These are phyloP conservation scores for Euclidium syriacum DNA, from an alignment of 345 rosid genomes.

Conservation along the genomic window DNA sequence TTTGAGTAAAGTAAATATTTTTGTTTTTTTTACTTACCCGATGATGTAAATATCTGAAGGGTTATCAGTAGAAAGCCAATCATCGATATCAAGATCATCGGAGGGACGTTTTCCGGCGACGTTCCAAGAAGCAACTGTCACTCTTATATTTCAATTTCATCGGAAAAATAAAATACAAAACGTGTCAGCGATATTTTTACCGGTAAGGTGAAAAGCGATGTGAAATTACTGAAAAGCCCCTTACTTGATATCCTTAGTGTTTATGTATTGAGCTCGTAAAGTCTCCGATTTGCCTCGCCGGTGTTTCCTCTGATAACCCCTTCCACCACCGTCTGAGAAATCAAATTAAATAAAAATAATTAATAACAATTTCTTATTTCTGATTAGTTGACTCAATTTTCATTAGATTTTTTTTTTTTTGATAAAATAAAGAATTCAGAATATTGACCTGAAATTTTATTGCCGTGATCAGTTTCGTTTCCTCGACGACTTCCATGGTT, in stretches of 20 bases:
- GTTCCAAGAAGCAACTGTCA: slow-evolving; percentile 88
- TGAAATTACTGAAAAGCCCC: slow-evolving; percentile 1
- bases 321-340: slow-evolving; percentile 42
- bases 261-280: slow-evolving; percentile 84
- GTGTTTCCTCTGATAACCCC: slow-evolving; percentile 50
- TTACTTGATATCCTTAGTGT: slow-evolving; percentile 84
- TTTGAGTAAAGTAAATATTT: neutral
- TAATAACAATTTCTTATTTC: neutral
- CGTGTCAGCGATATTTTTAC: neutral
- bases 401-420: too few species aligned
- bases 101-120: slow-evolving; percentile 85
- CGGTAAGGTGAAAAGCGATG: neutral
- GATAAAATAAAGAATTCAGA: neutral
- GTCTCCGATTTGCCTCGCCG: slow-evolving; percentile 97
- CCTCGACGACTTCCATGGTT: slow-evolving; percentile 2
- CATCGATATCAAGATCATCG: slow-evolving; percentile 73
- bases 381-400: neutral
- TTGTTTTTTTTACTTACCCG: slow-evolving; percentile 44
- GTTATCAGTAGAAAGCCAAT: slow-evolving; percentile 80
- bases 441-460: slow-evolving; percentile 50
- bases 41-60: slow-evolving; percentile 84
- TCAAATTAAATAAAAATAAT: neutral
- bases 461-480: slow-evolving; percentile 31
- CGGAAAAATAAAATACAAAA: neutral
- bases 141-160: slow-evolving; percentile 39